These are phyloP conservation scores for Colletotrichum nymphaeae DNA, from an alignment of 2,329 filamentous ascomycete species.

Conservation along the genomic window DNA sequence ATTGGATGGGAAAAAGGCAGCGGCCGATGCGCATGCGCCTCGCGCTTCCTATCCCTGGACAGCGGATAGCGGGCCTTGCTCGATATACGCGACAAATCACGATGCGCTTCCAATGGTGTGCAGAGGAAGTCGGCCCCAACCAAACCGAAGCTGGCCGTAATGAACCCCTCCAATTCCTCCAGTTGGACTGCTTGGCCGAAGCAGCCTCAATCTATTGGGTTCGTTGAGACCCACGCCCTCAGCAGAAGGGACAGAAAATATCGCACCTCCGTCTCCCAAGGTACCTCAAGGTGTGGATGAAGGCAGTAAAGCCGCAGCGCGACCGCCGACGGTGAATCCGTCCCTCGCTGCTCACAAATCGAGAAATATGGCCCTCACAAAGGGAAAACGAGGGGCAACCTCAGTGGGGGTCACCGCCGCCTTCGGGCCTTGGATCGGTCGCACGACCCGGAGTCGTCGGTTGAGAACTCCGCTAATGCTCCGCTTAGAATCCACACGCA, in stretches of 20 bases:
- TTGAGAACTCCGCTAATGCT: constrained; percentile 32
- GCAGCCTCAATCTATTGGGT: constrained; percentile 30
- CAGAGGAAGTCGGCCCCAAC: constrained; percentile 31
- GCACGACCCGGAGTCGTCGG: constrained; percentile 29
- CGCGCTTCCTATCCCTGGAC: constrained; percentile 22
- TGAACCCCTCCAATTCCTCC: constrained; percentile 28
- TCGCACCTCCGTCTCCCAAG: constrained; percentile 32
- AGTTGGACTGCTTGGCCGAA: constrained; percentile 30
- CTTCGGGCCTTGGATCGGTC: constrained; percentile 34
- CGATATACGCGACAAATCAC: constrained; percentile 29
- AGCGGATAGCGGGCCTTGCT: constrained; percentile 18
- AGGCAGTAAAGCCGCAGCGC: neutral
- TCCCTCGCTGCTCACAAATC: constrained; percentile 28
- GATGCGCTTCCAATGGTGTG: constrained; percentile 32
- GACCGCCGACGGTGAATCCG: constrained; percentile 17
- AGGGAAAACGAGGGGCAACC: constrained; percentile 23
- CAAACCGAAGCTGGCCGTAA: constrained; percentile 34
- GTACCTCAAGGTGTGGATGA: constrained; percentile 31
- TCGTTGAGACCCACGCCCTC: constrained; percentile 34
- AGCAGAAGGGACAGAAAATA: constrained; percentile 35
- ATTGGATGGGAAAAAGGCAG: neutral
- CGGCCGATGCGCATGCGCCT: constrained; percentile 28
- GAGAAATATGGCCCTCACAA: constrained; percentile 27
- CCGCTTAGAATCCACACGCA: constrained; percentile 34
- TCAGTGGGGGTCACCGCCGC: constrained; percentile 27